A percentile compares a stretch with the other conserved stretches of the same genome.
Evolutionary conservation across 306 rosid genomes (phyloP).

Genomic region (Potentilla sterilis): DNA sequence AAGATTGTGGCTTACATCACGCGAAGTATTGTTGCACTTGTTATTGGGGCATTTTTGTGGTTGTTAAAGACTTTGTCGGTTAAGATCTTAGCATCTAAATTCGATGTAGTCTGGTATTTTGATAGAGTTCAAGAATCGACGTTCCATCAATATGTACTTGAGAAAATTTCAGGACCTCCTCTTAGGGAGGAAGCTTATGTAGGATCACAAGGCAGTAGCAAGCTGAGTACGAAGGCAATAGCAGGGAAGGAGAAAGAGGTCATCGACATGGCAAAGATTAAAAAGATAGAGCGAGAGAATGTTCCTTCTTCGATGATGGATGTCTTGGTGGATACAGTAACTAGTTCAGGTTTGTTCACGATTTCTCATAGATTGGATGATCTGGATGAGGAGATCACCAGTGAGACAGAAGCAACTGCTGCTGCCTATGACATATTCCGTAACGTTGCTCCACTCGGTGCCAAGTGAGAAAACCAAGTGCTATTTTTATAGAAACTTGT

Average conservation of each 20-base stretch:
- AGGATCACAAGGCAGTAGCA: no score
- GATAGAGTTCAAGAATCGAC: neutral
- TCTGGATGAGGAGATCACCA: slow-evolving; percentile 63
- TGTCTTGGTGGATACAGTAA: slow-evolving; percentile 67
- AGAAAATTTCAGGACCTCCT: neutral
- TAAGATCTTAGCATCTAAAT: neutral
- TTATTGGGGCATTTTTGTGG: neutral
- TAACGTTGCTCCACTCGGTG: slow-evolving; percentile 57
- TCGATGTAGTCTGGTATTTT: neutral
- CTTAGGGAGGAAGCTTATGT: neutral
- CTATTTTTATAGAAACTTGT: no score
- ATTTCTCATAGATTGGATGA: slow-evolving; percentile 57
- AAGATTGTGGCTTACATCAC: neutral
- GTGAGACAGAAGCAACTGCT: slow-evolving; percentile 86
- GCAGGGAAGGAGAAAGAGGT: slow-evolving; percentile 24
- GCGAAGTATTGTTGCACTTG: neutral
- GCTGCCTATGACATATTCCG: slow-evolving; percentile 70
- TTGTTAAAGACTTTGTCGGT: neutral
- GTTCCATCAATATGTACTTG: neutral
- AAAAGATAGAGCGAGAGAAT: slow-evolving; percentile 69
- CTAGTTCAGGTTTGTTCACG: slow-evolving; percentile 67
- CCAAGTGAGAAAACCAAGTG: slow-evolving; percentile 46
- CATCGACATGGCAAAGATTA: slow-evolving; percentile 64
- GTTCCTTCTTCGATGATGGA: slow-evolving; percentile 96
- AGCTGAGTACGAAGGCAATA: no score